Conservation (phyloP, 371 early-diverging fungal species). For the Rhizopus microsporus region DNA sequence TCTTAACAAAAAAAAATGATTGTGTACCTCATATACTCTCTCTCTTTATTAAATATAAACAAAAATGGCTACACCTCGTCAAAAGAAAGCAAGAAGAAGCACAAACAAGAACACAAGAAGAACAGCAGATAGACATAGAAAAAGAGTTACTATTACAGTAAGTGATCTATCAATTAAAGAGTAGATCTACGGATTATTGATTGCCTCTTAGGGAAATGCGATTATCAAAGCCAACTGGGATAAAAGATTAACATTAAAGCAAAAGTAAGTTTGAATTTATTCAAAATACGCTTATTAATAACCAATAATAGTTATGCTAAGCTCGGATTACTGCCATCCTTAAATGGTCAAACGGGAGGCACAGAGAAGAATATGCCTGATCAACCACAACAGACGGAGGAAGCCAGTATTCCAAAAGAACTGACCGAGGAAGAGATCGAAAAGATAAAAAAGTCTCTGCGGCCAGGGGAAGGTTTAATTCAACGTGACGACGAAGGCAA, state of each 20-base stretch:
- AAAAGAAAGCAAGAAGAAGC: slow-evolving; percentile 35
- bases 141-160: slow-evolving; percentile 55
- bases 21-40: slow-evolving; percentile 4
- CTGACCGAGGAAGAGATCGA: slow-evolving; percentile 55
- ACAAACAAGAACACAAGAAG: slow-evolving; percentile 51
- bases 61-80: slow-evolving; percentile 46
- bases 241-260: slow-evolving; percentile 69
- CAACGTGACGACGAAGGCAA: slow-evolving; percentile 87
- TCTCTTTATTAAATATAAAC: slow-evolving; percentile 3
- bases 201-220: slow-evolving; percentile 45
- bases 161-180: slow-evolving; percentile 4
- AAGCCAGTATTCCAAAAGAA: slow-evolving; percentile 46
- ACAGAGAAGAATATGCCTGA: slow-evolving; percentile 36
- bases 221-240: slow-evolving; percentile 76
- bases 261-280: slow-evolving; percentile 60
- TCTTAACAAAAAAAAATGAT: neutral
- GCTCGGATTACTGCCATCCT: slow-evolving; percentile 72
- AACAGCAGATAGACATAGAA: slow-evolving; percentile 55
- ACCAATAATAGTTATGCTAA: slow-evolving; percentile 50
- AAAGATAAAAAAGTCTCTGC: slow-evolving; percentile 46
- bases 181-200: too few relatives aligned
- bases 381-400: slow-evolving; percentile 18
- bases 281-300: neutral
- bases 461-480: slow-evolving; percentile 75
- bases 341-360: slow-evolving; percentile 83